phyloP scores from a whole-genome alignment of 164 flowering plant species.

The Malania oleifera region DNA sequence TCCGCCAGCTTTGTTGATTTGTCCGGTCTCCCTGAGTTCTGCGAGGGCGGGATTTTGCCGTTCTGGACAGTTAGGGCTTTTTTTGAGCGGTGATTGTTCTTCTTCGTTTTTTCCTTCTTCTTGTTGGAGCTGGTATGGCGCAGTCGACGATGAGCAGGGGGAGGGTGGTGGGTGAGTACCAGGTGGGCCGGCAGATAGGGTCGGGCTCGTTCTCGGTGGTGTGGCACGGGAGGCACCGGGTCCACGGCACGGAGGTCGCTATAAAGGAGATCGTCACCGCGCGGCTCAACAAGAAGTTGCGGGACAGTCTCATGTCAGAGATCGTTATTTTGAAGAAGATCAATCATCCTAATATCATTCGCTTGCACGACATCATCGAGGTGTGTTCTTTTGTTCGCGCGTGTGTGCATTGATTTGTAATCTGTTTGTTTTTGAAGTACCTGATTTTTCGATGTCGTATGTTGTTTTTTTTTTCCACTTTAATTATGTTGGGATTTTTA shows the following conservation, averaged over 20 bases:
- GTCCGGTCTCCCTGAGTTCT: no score
- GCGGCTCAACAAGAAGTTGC: conserved; percentile 67
- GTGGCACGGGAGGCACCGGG: conserved; percentile 84
- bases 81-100: conserved; percentile 3
- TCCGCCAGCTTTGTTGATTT: conserved; percentile 6
- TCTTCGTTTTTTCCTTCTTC: no score
- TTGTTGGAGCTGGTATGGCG: no score
- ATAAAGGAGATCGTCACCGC: conserved; percentile 80
- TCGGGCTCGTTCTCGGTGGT: conserved; percentile 93
- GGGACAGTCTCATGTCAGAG: conserved; percentile 87
- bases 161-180: conserved; percentile 74
- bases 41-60: conserved; percentile 3
- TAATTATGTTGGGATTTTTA: no score
- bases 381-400: conserved; percentile 24
- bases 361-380: conserved; percentile 83
- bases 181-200: conserved; percentile 74
- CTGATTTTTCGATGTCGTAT: no score
- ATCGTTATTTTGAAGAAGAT: conserved; percentile 63
- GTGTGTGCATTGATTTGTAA: background rate
- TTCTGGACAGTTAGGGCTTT: conserved; percentile 23
- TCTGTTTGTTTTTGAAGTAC: background rate
- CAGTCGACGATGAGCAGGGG: conserved; percentile 39
- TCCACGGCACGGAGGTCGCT: conserved; percentile 85
- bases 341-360: conserved; percentile 84
- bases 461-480: no score